These are phyloP conservation scores for Globisporangium middletonii DNA, from an alignment of 352 stramenopile species.

Conservation along the genomic window DNA sequence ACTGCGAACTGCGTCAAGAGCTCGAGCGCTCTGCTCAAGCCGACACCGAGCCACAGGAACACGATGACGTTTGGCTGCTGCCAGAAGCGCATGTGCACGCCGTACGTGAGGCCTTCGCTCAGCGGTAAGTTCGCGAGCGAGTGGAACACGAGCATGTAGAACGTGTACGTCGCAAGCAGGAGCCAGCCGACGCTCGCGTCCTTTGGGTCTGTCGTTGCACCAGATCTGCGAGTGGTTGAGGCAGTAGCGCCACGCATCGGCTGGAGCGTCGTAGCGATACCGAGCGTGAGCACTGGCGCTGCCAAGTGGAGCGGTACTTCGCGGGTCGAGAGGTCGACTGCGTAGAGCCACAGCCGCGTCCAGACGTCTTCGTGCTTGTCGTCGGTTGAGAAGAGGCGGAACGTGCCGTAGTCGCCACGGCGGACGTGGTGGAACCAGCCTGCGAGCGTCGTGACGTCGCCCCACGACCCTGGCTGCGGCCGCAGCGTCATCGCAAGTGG, in stretches of 20 bases:
- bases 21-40: slow-evolving; percentile 28
- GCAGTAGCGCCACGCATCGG: too few species aligned
- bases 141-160: slow-evolving; percentile 95
- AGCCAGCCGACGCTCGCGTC: slow-evolving; percentile 12
- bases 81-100: slow-evolving; percentile 93
- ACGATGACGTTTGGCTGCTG: slow-evolving; percentile 91
- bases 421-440: slow-evolving; percentile 91
- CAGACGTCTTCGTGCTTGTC: slow-evolving; percentile 57
- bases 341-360: slow-evolving; percentile 68
- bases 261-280: slow-evolving; percentile 21
- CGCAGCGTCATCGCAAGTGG: slow-evolving; percentile 57
- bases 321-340: slow-evolving; percentile 46
- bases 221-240: too few species aligned
- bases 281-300: slow-evolving; percentile 27
- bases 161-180: slow-evolving; percentile 55
- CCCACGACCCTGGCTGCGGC: slow-evolving; percentile 90
- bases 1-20: background rate
- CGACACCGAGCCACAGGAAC: slow-evolving; percentile 81
- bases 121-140: slow-evolving; percentile 92
- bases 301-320: slow-evolving; percentile 49
- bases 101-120: slow-evolving; percentile 88
- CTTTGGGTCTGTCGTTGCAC: too few species aligned
- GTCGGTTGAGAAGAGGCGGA: slow-evolving; percentile 87
- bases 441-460: slow-evolving; percentile 74
- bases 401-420: slow-evolving; percentile 92